Conservation (phyloP, 106 monocot species). For the Cymbidium sinense region DNA sequence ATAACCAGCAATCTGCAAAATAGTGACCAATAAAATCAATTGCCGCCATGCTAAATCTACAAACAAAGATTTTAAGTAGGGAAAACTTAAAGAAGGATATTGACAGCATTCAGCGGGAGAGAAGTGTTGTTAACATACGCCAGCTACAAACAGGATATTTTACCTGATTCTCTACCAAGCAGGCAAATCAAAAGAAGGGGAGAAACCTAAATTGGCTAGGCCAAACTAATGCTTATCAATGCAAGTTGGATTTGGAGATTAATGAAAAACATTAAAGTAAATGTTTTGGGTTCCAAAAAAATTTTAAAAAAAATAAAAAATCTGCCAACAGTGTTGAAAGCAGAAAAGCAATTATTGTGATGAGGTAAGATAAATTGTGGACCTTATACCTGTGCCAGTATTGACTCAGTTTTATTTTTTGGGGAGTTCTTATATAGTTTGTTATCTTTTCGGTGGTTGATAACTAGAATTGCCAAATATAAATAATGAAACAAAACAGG, state of each 20-base stretch:
- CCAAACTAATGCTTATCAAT: too few relatives aligned
- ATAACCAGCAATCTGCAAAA: constrained; percentile 61
- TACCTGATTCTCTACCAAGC: neutral
- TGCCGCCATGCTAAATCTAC: neutral
- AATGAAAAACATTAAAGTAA: too few relatives aligned
- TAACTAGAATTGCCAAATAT: neutral
- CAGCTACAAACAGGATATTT: neutral
- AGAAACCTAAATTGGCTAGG: neutral
- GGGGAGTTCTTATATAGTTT: neutral
- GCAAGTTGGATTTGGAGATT: too few relatives aligned
- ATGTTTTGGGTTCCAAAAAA: too few relatives aligned
- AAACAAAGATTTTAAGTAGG: neutral
- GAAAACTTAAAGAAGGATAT: neutral
- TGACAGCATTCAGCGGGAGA: neutral
- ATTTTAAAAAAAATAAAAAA: too few relatives aligned
- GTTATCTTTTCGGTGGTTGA: neutral
- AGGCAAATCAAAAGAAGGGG: neutral
- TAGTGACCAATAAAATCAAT: constrained; percentile 7
- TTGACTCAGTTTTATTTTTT: too few relatives aligned
- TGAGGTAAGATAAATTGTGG: too few relatives aligned
- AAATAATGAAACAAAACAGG: neutral
- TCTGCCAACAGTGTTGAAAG: too few relatives aligned
- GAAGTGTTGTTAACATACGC: neutral
- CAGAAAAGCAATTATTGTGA: too few relatives aligned
- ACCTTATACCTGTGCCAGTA: too few relatives aligned